Percentiles rank a stretch among this genome's conserved stretches.
Evolutionary conservation across 306 rosid genomes (phyloP).

Genomic region (Alnus rubra): DNA sequence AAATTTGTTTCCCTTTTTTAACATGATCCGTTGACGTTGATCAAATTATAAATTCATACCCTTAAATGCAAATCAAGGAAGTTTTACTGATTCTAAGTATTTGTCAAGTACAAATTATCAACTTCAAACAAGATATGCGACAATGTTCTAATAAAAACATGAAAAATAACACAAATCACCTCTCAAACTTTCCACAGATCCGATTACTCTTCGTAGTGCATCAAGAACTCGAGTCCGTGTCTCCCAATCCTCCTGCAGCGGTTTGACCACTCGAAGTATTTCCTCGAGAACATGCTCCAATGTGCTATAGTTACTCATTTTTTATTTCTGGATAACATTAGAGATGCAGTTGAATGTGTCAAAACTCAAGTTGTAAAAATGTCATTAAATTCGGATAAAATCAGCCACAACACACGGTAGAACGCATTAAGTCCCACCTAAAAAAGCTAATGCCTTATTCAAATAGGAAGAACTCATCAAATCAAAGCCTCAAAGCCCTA

Average conservation of each 20-base stretch:
- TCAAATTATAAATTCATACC: not conserved
- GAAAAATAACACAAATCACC: slow-evolving; percentile 34
- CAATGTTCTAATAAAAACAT: slow-evolving; percentile 22
- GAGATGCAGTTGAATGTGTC: slow-evolving; percentile 11
- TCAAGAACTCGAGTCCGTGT: slow-evolving; percentile 48
- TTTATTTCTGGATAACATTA: slow-evolving; percentile 24
- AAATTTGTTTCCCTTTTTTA: slow-evolving; percentile 12
- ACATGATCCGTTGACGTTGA: slow-evolving; percentile 14
- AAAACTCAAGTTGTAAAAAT: slow-evolving; percentile 13
- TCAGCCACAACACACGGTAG: slow-evolving; percentile 21
- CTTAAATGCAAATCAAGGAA: not conserved
- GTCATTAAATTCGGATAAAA: slow-evolving; percentile 25
- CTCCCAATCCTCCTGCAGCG: slow-evolving; percentile 53
- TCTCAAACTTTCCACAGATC: slow-evolving; percentile 61
- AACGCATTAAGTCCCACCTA: slow-evolving; percentile 13
- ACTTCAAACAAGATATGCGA: not conserved
- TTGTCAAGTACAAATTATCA: not conserved
- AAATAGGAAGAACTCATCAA: not conserved
- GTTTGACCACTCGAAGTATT: slow-evolving; percentile 53
- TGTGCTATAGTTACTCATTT: slow-evolving; percentile 41
- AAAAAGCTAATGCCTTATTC: not conserved
- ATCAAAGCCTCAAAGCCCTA: slow-evolving; percentile 15
- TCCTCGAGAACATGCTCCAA: slow-evolving; percentile 52
- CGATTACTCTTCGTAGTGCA: slow-evolving; percentile 44
- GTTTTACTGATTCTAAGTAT: too few species aligned